Evolutionary conservation across 1,139 yeast species (phyloP), one percentile per base, ranked within the genome.

Genomic region (Pichia sp.): DNA sequence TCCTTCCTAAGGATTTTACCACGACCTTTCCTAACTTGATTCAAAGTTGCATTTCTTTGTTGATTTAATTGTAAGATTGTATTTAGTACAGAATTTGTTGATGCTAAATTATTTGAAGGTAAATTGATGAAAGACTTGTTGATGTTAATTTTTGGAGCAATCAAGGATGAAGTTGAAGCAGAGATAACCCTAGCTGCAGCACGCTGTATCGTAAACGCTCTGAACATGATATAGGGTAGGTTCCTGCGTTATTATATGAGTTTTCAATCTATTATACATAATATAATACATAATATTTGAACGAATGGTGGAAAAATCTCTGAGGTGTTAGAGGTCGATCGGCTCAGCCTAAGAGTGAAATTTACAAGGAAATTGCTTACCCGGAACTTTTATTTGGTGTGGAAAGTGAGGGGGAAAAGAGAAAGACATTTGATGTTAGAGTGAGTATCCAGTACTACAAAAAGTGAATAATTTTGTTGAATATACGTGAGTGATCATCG

Each of bases 21-120:
- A 53, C 75, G 72, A 28, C 86, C 86, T 57, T 76, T 71, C 55
- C 75, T 79, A 44, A 80, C 71, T 62, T 83, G 93, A 59, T 83
- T 83, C 51, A 83, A 67, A 1, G 91, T 80, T 32, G 86, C 88
- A 53, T 67, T 71, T 56, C 77, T 65, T 44, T 66, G 69, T 49
- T 68, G 75, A 28, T 50, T 44, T 17, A 54, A 44, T 38, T 52
- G 60, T 26, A 42, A 33, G 12, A 42, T 26, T 2, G 31, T 17
- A 15, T 34, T 31, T 9, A 23, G 15, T 24, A 23, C 21, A 28
- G 34, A 25, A 12, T 31, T 34, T 24, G 18, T 4, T 9, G 40
- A 24, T 14, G 17, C 10, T 32, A 43, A 14, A 22, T 34, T 11
- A 18, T 22, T 23, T 10, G 32, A 21, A 7, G 39, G 35, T 19